Base-by-base conservation (phyloP, 306 rosid species). In the Citrullus amarus region DNA sequence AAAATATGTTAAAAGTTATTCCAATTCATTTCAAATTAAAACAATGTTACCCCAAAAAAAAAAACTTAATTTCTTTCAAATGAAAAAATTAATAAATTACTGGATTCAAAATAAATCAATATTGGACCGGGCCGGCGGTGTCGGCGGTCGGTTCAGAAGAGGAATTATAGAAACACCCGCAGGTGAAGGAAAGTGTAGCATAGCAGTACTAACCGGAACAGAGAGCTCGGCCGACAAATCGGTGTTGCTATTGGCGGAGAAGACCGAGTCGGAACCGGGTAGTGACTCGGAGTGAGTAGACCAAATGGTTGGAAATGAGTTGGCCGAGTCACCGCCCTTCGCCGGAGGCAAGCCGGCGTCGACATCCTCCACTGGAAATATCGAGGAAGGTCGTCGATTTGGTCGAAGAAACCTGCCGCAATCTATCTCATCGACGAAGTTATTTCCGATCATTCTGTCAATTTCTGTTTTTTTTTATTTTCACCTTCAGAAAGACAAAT, bases 171-270 rank as follows among this genome's bases (percentile, higher is more conserved):
- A 18, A 17, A 14, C 59, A 28, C 77, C 44, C 14, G 59, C 57
- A 43, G 43, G 43, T 72, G 59, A 25, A 12, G 10, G 38, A 28
- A 32, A 34, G 12, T 34, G n/a, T 2, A 51, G 13, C 10, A 25
- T 25, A 22, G 28, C 28, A 13, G 16, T 18, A 85, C 91, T 88
- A 76, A 96, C 99, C 94, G 99, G 99, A 83, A 96, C 94, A 0
- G 97, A 85, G 72, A 96, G 98, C 82, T 96, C 96, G 69, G 97
- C 88, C 62, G 98, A 93, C 82, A 92, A 92, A 96, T 91, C 97
- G 8, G 97, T 91, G 32, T 88, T 86, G 77, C 85, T 78, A 80
- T 90, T 86, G 34, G 81, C 82, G 76, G 97, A 87, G 82, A 92
- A 92, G 4, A 90, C 96, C 6, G 93, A 90, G 80, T 85, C 97